Base-by-base conservation (phyloP, 2,329 filamentous ascomycete species). In the Aspergillus sp. region DNA sequence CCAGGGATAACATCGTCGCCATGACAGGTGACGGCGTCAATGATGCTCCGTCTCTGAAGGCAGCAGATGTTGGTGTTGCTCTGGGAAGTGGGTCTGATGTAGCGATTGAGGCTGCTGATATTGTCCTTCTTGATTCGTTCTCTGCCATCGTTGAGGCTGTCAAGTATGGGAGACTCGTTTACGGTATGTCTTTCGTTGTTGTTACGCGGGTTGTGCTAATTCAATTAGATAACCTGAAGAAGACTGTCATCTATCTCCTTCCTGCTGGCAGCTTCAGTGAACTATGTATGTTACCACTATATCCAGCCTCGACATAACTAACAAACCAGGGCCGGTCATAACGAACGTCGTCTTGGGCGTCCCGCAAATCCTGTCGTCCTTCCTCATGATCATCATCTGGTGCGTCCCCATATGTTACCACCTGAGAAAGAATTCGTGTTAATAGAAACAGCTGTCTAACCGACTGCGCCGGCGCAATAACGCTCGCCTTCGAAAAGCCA, bases 211-310 rank as follows among this genome's bases (percentile, higher is more conserved):
- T 24, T 4, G 4, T 27, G 21, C 37, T 51, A 14, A 45, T 37
- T 15, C 7, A 21, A 46, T 14, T 59, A 39, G 87, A 91, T 71
- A 92, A 92, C 65, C 75, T 92, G 51, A 89, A 90, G 71, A 92
- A 93, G 79, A 88, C 84, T 0, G 85, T 90, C 60, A 84, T 85
- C n/a, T 91, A 91, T 67, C 78, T 91, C 2, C 79, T 91, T 0
- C 88, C 89, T 0, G 89, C 89, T 0, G 89, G 89, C 2, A 84
- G 80, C n/a, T 91, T 90, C 70, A 85, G 84, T 52, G 89, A 92
- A 69, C 88, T 92, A 72, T 84, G 86, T 56, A 45, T 8, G 53
- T 4, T 15, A 6, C n/a, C 17, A n/a, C 21, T 15, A 17, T 7
- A 3, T 17, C 23, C 11, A 24, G 6, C 24, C 8, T 21, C 6